Percentiles rank a stretch among this genome's conserved stretches.
Evolutionary conservation across 1,284 basidiomycete genomes (phyloP).

Genomic region (Pholiota adiposa): DNA sequence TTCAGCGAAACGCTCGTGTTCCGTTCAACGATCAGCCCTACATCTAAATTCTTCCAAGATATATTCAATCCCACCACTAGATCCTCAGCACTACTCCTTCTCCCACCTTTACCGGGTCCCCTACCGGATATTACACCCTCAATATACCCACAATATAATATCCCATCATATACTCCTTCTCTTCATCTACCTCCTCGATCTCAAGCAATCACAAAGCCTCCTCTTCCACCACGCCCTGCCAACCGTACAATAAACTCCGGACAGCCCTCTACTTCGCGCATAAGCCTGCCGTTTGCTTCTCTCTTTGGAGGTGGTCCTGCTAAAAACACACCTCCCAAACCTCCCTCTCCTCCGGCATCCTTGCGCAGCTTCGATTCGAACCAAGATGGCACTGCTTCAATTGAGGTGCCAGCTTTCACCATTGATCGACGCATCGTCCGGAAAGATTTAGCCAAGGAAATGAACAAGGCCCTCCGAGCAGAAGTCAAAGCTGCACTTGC

Average conservation of each 20-base stretch:
- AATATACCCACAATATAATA: conserved; percentile 57
- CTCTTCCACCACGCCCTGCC: conserved; percentile 61
- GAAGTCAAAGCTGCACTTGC: conserved; percentile 59
- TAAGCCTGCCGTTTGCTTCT: conserved; percentile 68
- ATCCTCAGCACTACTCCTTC: conserved; percentile 47
- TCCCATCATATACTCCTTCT: conserved; percentile 52
- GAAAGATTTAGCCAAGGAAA: conserved; percentile 59
- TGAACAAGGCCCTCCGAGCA: conserved; percentile 60
- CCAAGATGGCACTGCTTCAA: conserved; percentile 18
- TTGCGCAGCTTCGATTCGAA: conserved; percentile 31
- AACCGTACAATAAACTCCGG: conserved; percentile 25
- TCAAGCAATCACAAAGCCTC: conserved; percentile 50
- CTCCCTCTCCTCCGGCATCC: conserved; percentile 26
- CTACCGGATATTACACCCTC: conserved; percentile 56
- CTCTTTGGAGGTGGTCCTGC: conserved; percentile 52
- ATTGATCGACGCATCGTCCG: conserved; percentile 56
- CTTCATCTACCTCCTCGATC: conserved; percentile 72
- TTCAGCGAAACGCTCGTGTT: conserved; percentile 63
- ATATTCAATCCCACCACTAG: conserved; percentile 58
- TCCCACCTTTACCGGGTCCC: conserved; percentile 56
- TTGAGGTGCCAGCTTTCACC: conserved; percentile 63
- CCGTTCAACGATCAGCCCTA: conserved; percentile 65
- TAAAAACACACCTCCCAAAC: conserved; percentile 18
- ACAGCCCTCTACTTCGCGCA: conserved; percentile 44
- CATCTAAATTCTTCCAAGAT: conserved; percentile 65